Conservation (phyloP, 345 rosid species). For the Arabidopsis suecica region DNA sequence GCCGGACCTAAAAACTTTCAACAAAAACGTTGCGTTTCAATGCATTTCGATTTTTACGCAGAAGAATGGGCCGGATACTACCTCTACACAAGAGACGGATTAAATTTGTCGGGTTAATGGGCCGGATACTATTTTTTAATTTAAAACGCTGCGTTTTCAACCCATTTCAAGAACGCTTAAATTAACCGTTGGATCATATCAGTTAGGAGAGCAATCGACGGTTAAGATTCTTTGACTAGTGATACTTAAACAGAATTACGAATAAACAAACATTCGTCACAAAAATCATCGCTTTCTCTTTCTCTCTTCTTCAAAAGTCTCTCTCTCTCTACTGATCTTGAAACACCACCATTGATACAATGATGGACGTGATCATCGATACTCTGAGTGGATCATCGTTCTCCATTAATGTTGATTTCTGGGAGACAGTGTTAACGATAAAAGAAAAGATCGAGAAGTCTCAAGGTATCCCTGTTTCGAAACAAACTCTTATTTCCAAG, state of each 20-base stretch:
- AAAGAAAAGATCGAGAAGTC: slow-evolving; percentile 66
- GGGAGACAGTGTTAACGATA: slow-evolving; percentile 64
- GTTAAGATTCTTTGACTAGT: background rate
- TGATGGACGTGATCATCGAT: too few relatives aligned
- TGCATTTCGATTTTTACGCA: too few relatives aligned
- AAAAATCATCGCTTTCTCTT: too few relatives aligned
- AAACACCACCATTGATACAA: too few relatives aligned
- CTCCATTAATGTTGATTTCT: slow-evolving; percentile 61
- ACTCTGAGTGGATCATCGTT: background rate
- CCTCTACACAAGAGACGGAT: too few relatives aligned
- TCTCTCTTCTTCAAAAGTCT: too few relatives aligned
- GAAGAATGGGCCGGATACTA: too few relatives aligned
- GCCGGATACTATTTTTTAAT: background rate
- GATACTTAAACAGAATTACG: background rate
- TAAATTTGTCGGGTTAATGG: background rate
- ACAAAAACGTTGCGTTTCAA: too few relatives aligned
- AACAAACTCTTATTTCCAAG: slow-evolving; percentile 66
- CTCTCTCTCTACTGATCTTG: too few relatives aligned
- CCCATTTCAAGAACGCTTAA: background rate
- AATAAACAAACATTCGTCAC: too few relatives aligned
- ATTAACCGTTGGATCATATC: background rate
- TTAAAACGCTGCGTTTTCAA: background rate
- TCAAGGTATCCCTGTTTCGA: slow-evolving; percentile 55
- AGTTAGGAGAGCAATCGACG: background rate
- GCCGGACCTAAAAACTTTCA: too few relatives aligned